These are phyloP conservation scores for Talaromyces sp. DNA, from an alignment of 2,329 filamentous ascomycete genomes.

Conservation along the genomic window DNA sequence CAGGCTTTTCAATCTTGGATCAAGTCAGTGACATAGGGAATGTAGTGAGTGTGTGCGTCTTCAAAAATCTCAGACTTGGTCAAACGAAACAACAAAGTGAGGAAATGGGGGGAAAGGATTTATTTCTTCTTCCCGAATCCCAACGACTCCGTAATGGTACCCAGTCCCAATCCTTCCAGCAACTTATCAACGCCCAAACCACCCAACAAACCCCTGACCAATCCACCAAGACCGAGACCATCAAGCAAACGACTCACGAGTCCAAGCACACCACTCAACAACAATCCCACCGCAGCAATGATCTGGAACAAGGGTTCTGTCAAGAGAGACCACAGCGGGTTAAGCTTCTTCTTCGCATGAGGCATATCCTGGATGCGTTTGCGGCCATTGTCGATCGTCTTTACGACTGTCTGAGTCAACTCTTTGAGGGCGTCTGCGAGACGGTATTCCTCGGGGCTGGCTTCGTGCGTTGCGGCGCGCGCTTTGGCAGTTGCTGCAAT, in stretches of 20 bases:
- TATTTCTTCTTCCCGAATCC: constrained; percentile 52
- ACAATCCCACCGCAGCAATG: constrained; percentile 77
- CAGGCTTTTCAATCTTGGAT: neutral
- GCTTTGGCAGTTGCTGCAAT: constrained; percentile 84
- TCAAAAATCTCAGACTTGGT: neutral
- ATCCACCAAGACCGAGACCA: constrained; percentile 75
- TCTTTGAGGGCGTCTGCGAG: constrained; percentile 82
- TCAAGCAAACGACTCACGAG: constrained; percentile 78
- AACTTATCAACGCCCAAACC: constrained; percentile 45
- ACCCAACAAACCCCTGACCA: constrained; percentile 74
- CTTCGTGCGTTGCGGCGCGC: constrained; percentile 69
- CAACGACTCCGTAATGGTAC: constrained; percentile 40
- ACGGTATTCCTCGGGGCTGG: constrained; percentile 76
- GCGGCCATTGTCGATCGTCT: constrained; percentile 82
- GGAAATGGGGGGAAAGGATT: neutral
- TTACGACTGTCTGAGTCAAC: constrained; percentile 74
- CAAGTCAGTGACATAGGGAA: neutral
- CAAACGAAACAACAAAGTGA: too few relatives aligned
- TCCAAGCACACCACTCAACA: constrained; percentile 78
- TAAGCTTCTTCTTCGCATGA: constrained; percentile 90
- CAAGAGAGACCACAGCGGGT: constrained; percentile 76
- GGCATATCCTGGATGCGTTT: constrained; percentile 88
- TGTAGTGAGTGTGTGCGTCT: neutral
- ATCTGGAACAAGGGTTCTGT: constrained; percentile 86
- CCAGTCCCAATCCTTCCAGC: constrained; percentile 52